Conservation (phyloP, 164 flowering plant genomes). For the Stephania cephalantha region DNA sequence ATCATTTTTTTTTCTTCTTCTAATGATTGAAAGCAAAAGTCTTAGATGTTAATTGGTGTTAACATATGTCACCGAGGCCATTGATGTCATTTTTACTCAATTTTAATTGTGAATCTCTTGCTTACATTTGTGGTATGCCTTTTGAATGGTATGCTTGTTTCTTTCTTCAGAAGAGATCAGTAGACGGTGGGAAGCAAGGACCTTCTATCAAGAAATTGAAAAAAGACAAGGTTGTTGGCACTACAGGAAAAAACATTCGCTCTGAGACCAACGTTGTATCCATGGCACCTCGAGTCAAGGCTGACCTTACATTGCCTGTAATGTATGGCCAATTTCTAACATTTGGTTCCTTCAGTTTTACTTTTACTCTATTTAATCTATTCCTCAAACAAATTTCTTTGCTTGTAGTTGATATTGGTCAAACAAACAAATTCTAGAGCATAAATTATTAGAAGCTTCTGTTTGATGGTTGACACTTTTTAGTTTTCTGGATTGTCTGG, state of each 20-base stretch:
- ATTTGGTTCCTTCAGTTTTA: not conserved
- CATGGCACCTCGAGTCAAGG: conserved; percentile 73
- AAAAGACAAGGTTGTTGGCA: conserved; percentile 73
- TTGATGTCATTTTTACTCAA: not conserved
- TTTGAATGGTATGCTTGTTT: not conserved
- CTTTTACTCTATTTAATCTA: not conserved
- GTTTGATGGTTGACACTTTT: not conserved
- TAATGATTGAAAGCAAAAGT: not conserved
- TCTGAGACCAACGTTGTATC: conserved; percentile 49
- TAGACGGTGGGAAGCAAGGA: conserved; percentile 85
- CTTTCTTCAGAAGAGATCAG: conserved; percentile 59
- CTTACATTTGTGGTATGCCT: not conserved
- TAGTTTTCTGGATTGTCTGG: not conserved
- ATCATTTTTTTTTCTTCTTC: not conserved
- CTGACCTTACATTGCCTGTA: conserved; percentile 82
- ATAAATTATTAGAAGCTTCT: not conserved
- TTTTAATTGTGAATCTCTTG: not conserved
- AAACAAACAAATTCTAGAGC: not conserved
- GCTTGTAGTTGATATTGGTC: not conserved
- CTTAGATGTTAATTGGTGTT: not conserved
- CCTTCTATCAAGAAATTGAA: conserved; percentile 65
- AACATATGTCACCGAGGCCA: not conserved
- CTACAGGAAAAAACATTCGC: conserved; percentile 59
- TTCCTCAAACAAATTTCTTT: not conserved
- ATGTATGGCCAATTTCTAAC: conserved; percentile 41